Evolutionary conservation across 116 monocot species (phyloP).

Genomic region (Papilionanthe hybrid): DNA sequence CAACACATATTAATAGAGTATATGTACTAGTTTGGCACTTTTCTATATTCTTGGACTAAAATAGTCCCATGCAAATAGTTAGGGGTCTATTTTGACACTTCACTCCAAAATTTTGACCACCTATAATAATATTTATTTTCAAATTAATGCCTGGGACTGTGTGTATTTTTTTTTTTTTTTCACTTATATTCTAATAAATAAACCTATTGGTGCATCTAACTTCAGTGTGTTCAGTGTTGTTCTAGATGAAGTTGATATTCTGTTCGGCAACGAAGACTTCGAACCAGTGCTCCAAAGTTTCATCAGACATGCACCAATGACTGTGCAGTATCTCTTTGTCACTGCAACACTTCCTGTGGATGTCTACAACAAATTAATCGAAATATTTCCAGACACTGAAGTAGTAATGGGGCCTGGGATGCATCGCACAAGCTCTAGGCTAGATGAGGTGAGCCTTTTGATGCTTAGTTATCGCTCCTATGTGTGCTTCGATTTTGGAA

Average conservation of each 20-base stretch:
- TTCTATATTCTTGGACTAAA: too few relatives aligned
- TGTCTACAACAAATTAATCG: constrained; percentile 84
- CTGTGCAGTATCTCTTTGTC: constrained; percentile 78
- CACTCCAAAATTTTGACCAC: neutral
- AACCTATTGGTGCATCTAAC: neutral
- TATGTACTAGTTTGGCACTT: too few relatives aligned
- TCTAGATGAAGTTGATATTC: constrained; percentile 88
- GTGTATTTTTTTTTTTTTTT: neutral
- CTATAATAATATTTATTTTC: neutral
- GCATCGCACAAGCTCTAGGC: constrained; percentile 86
- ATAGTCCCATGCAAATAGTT: too few relatives aligned
- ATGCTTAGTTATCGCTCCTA: too few relatives aligned
- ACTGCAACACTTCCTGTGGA: constrained; percentile 97
- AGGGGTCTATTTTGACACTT: too few relatives aligned
- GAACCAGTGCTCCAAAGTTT: constrained; percentile 68
- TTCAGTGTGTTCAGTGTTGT: constrained; percentile 45
- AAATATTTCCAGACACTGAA: constrained; percentile 80
- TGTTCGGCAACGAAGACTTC: constrained; percentile 83
- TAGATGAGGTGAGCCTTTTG: constrained; percentile 69
- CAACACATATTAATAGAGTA: too few relatives aligned
- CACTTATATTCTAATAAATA: neutral
- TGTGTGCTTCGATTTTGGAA: too few relatives aligned
- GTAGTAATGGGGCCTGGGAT: constrained; percentile 85
- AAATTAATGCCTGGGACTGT: neutral
- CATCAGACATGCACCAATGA: constrained; percentile 52